Evolutionary conservation across 305 asterid species (phyloP).

Genomic region (Ajuga reptans): DNA sequence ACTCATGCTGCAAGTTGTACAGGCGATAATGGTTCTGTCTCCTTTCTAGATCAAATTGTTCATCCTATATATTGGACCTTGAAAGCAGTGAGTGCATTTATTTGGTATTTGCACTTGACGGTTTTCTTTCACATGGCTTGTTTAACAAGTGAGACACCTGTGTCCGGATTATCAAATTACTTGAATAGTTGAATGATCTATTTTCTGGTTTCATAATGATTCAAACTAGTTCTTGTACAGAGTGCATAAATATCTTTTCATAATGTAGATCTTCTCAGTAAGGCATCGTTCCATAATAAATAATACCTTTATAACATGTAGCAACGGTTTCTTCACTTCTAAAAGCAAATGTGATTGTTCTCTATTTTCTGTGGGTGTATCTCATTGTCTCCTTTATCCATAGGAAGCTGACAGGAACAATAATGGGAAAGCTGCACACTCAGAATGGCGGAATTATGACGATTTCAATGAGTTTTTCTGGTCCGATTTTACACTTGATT

Average conservation of each 20-base stretch:
- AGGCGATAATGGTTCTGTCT: constrained; percentile 45
- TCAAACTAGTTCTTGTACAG: background rate
- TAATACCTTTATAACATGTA: background rate
- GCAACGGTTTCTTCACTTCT: background rate
- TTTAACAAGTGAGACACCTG: background rate
- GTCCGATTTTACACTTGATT: constrained; percentile 30
- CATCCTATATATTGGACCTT: constrained; percentile 56
- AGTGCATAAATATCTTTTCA: background rate
- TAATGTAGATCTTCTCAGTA: background rate
- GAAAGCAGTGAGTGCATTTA: constrained; percentile 38
- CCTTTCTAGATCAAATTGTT: constrained; percentile 69
- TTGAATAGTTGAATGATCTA: background rate
- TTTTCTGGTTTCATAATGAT: constrained; percentile 5
- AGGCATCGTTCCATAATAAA: background rate
- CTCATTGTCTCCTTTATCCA: constrained; percentile 8
- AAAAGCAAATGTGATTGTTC: background rate
- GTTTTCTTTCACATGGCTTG: constrained; percentile 8
- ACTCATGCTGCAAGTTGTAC: constrained; percentile 53
- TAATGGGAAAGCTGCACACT: constrained; percentile 91
- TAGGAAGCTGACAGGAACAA: constrained; percentile 75
- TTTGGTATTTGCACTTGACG: background rate
- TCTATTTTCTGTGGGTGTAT: background rate
- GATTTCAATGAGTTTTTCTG: constrained; percentile 97
- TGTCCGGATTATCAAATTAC: constrained; percentile 3
- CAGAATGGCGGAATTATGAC: constrained; percentile 92